Percentiles rank a stretch among this genome's conserved stretches.
Conservation (phyloP, 768 basidiomycete species). For the Lentinula sp. region DNA sequence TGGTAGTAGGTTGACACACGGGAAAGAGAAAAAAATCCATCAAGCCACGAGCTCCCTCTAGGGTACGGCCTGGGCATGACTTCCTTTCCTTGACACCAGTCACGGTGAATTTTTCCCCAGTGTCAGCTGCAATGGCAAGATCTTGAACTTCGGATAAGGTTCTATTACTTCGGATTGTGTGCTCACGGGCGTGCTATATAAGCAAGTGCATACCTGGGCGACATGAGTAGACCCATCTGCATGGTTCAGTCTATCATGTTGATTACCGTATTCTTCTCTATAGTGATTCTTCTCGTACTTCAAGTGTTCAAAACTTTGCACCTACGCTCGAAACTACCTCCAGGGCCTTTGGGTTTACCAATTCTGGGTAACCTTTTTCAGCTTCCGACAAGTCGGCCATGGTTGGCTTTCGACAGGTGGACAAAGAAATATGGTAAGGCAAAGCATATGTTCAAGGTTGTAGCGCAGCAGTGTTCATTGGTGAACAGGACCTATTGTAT, state of each 20-base stretch:
- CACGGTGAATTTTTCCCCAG: too few species aligned
- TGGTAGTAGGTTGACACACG: too few species aligned
- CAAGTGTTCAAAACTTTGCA: neutral
- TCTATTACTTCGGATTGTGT: too few species aligned
- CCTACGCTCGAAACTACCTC: constrained; percentile 17
- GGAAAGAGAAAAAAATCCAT: too few species aligned
- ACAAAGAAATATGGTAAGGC: constrained; percentile 24
- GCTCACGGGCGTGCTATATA: too few species aligned
- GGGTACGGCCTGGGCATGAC: too few species aligned
- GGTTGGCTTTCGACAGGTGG: constrained; percentile 24
- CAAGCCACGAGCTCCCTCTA: too few species aligned
- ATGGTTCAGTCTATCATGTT: neutral
- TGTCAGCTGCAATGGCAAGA: too few species aligned
- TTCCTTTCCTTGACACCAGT: too few species aligned
- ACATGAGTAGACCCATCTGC: too few species aligned
- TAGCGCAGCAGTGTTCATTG: neutral
- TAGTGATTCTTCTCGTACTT: neutral
- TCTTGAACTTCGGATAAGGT: too few species aligned
- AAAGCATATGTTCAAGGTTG: neutral
- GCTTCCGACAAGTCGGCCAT: constrained; percentile 18
- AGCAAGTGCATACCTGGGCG: too few species aligned
- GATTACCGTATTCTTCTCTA: neutral
- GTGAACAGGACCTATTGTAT: constrained; percentile 2
- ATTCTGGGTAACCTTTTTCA: constrained; percentile 28
- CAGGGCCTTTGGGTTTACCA: constrained; percentile 32